Evolutionary conservation across 2,329 filamentous ascomycete species (phyloP), one percentile per base, ranked within the genome.

Genomic region (Talaromyces marneffei): DNA sequence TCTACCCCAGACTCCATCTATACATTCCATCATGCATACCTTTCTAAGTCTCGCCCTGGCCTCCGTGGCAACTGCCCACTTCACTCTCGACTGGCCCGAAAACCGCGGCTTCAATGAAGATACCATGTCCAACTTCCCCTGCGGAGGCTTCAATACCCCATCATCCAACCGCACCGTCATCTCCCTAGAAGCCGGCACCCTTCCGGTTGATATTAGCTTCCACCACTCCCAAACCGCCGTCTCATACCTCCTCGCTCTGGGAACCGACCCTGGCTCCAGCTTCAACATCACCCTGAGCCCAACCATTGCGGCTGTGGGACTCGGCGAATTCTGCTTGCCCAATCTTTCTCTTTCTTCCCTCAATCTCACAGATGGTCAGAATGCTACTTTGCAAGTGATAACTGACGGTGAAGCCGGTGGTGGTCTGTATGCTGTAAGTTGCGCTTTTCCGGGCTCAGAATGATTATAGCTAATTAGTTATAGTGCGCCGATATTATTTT

Each of bases 401-500:
- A 87, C 85, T 3, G 78, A 85, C 52, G 85, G 84, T 29, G 78
- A 83, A 23, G 78, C 77, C 3, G 82, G 79, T 20, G 81, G 79
- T 40, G 85, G 87, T 16, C 76, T 92, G 33, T 92, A 91, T 75
- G 89, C 87, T 74, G 82, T 84, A 72, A 69, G 80, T 68, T 33
- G 37, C 23, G 10, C 18, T 14, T 59, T 57, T 56, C 33, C 44
- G 2, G 10, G 4, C 16, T 57, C 59, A 46, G 12, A 0, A 25
- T 40, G 8, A n/a, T 40, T 54, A 56, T 60, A 18, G 16, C 27
- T 37, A 35, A 58, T 31, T 14, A 2, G 18, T 8, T 16, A 25
- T 7, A 88, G 85, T 92, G 89, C 73, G 87, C 88, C 69, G 89
- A 92, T 68, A 84, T 92, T 66, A 86, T 83, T 27, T 87, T 92